These are phyloP conservation scores for Tetragonia tetragonoides DNA, from an alignment of 148 eudicot genomes.

Conservation along the genomic window DNA sequence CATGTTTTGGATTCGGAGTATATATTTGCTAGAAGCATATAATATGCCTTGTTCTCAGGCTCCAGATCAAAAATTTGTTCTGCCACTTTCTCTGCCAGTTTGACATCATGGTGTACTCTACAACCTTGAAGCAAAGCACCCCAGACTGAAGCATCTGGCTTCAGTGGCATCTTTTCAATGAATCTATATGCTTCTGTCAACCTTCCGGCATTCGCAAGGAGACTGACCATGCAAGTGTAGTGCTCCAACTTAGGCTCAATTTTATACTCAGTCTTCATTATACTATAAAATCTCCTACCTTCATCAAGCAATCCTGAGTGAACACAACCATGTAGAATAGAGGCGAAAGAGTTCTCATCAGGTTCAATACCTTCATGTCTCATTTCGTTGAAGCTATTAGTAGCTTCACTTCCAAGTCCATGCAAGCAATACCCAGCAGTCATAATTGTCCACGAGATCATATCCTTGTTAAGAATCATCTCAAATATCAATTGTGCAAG, in stretches of 20 bases:
- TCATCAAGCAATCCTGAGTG: conserved; percentile 60
- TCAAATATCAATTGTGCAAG: conserved; percentile 46
- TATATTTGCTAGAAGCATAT: conserved; percentile 42
- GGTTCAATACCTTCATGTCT: conserved; percentile 41
- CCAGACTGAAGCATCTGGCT: conserved; percentile 57
- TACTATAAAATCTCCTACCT: conserved; percentile 46
- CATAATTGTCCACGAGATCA: conserved; percentile 68
- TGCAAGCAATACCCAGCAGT: conserved; percentile 64
- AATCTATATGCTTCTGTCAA: conserved; percentile 50
- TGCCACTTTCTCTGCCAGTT: conserved; percentile 61
- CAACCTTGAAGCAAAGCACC: conserved; percentile 62
- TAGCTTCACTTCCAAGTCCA: conserved; percentile 59
- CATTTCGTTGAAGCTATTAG: conserved; percentile 45
- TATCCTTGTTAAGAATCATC: conserved; percentile 41
- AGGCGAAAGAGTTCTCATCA: conserved; percentile 44
- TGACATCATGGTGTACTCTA: conserved; percentile 54
- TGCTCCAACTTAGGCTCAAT: conserved; percentile 61
- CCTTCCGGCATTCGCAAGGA: conserved; percentile 58
- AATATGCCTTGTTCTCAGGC: conserved; percentile 38
- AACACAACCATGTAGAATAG: conserved; percentile 55
- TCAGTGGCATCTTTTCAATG: conserved; percentile 45
- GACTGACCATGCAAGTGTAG: conserved; percentile 64
- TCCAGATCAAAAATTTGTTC: conserved; percentile 46
- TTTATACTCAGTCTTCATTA: conserved; percentile 44
- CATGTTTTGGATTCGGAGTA: conserved; percentile 48